phyloP scores from a whole-genome alignment of 768 basidiomycete genomes.

The Tulasnella sp. region DNA sequence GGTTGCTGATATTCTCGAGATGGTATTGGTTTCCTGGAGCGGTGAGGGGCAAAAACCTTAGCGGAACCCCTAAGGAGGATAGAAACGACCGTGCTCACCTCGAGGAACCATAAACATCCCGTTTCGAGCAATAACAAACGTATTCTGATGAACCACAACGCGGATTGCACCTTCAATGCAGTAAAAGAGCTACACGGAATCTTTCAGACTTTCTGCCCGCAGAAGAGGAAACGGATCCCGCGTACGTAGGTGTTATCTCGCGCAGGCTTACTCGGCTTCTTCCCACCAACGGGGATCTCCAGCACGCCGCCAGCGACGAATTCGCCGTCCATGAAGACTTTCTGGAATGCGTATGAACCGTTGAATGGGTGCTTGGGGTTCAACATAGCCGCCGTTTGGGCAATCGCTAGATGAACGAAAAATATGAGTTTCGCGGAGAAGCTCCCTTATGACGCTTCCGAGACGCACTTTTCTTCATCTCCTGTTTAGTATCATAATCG shows the following conservation, averaged over 20 bases:
- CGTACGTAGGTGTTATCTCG: conserved; percentile 92
- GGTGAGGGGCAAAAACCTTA: background rate
- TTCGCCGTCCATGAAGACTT: conserved; percentile 84
- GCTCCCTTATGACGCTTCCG: no score
- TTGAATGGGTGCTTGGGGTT: conserved; percentile 56
- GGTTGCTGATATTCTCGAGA: conserved; percentile 79
- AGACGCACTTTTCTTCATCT: conserved; percentile 65
- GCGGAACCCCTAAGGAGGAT: background rate
- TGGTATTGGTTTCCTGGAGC: conserved; percentile 78
- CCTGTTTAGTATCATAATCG: conserved; percentile 57
- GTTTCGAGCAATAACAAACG: conserved; percentile 71
- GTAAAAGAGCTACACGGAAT: conserved; percentile 57
- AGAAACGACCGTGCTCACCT: conserved; percentile 47
- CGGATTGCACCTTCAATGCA: conserved; percentile 86
- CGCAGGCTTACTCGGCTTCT: conserved; percentile 81
- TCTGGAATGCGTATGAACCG: conserved; percentile 78
- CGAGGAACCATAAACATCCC: conserved; percentile 88
- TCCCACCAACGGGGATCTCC: conserved; percentile 68
- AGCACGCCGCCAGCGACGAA: conserved; percentile 90
- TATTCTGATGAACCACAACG: conserved; percentile 75
- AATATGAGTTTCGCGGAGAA: background rate
- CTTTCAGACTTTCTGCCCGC: background rate
- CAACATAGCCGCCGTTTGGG: conserved; percentile 68
- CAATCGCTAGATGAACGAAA: conserved; percentile 54
- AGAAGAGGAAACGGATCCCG: conserved; percentile 29